Evolutionary conservation across 306 rosid genomes (phyloP).

Genomic region (Corylus avellana): DNA sequence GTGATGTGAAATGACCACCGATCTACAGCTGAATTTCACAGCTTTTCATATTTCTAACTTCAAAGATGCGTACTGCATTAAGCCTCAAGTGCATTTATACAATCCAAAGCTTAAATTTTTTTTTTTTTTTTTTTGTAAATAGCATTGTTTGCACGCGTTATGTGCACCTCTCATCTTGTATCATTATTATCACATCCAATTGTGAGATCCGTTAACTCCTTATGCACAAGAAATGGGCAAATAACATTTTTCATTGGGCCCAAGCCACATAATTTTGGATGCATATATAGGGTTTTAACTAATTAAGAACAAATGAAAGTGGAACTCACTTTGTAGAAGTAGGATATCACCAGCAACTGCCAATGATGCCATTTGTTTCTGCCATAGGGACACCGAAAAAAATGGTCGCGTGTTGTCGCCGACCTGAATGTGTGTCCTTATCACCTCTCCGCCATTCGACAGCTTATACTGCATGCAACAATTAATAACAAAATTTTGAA

Average conservation of each 20-base stretch:
- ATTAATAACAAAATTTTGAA: background rate
- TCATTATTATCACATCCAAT: background rate
- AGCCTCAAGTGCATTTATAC: background rate
- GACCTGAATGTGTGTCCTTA: slow-evolving; percentile 68
- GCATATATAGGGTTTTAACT: background rate
- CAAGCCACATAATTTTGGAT: background rate
- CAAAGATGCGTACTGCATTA: background rate
- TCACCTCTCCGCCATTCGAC: slow-evolving; percentile 46
- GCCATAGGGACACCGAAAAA: slow-evolving; percentile 74
- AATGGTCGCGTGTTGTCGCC: slow-evolving; percentile 76
- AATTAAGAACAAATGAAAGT: too few relatives aligned
- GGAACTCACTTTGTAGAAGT: slow-evolving; percentile 55
- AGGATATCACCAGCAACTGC: slow-evolving; percentile 56
- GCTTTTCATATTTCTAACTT: background rate
- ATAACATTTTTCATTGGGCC: too few relatives aligned
- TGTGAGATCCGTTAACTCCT: too few relatives aligned
- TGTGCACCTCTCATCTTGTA: background rate
- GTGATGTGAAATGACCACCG: background rate
- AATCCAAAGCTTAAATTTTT: background rate
- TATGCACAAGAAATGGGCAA: too few relatives aligned
- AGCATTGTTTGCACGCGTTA: background rate
- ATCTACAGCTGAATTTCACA: background rate
- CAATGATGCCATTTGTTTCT: slow-evolving; percentile 50
- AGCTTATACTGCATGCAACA: slow-evolving; percentile 47
- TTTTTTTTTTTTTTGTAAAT: too few relatives aligned